These are phyloP conservation scores for Pseudocercospora fuligena DNA, from an alignment of 2,329 filamentous ascomycete genomes.

Conservation along the genomic window DNA sequence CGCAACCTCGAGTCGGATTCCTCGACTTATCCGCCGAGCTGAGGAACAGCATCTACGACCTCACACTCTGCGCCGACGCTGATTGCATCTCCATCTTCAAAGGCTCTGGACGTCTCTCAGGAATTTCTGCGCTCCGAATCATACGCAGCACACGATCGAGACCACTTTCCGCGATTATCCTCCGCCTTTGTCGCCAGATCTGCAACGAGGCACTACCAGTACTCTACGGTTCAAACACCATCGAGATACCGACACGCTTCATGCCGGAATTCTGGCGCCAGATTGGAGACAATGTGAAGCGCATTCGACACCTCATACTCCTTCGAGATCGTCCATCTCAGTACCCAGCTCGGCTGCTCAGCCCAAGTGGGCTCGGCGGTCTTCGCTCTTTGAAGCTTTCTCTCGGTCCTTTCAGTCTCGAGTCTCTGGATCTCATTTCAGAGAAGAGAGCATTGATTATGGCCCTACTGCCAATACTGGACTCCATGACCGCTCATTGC, in stretches of 20 bases:
- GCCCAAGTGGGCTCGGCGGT: neutral
- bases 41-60: neutral
- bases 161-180: too few species aligned
- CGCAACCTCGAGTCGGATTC: neutral
- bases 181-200: too few species aligned
- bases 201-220: neutral
- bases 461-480: too few species aligned
- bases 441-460: too few species aligned
- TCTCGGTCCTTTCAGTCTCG: neutral
- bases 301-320: neutral
- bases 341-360: neutral
- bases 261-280: neutral
- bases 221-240: neutral
- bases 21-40: neutral
- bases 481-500: too few species aligned
- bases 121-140: too few species aligned
- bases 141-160: too few species aligned
- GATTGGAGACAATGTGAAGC: neutral
- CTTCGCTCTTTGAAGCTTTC: neutral
- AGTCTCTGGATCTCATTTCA: neutral
- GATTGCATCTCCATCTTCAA: neutral
- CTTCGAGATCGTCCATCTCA: neutral
- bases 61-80: neutral
- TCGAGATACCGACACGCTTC: neutral
- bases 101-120: neutral